Evolutionary conservation across 345 rosid genomes (phyloP).

Genomic region (Murraya paniculata): DNA sequence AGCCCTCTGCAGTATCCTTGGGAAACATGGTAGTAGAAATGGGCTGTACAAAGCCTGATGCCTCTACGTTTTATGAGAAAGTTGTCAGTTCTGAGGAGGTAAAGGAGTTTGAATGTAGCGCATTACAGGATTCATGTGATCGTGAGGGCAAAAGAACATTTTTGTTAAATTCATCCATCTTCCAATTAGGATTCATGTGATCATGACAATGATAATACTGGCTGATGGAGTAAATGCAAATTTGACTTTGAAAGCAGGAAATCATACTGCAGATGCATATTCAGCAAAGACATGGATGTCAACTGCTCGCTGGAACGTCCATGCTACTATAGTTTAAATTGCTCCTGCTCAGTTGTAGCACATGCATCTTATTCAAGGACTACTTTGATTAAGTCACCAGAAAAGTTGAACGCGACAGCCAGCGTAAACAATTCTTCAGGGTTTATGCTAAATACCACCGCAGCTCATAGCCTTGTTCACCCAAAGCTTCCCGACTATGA

Average conservation of each 20-base stretch:
- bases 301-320: constrained; percentile 18
- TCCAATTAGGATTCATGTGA: not conserved
- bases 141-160: constrained; percentile 21
- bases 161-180: constrained; percentile 14
- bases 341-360: not conserved
- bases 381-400: not conserved
- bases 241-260: not conserved
- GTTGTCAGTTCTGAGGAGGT: constrained; percentile 14
- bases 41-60: not conserved
- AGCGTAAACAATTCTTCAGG: not conserved
- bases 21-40: constrained; percentile 1
- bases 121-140: not conserved
- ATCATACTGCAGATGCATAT: constrained; percentile 3
- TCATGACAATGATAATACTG: not conserved
- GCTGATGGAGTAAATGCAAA: not conserved
- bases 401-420: not conserved
- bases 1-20: not conserved
- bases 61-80: not conserved
- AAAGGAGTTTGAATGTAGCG: constrained; percentile 15
- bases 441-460: not conserved
- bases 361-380: not conserved
- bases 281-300: not conserved
- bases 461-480: constrained; percentile 23
- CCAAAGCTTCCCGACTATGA: constrained; percentile 34
- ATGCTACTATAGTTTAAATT: not conserved